These are phyloP conservation scores for Mycosarcoma maydis DNA, from an alignment of 1,284 basidiomycete genomes.

Conservation along the genomic window DNA sequence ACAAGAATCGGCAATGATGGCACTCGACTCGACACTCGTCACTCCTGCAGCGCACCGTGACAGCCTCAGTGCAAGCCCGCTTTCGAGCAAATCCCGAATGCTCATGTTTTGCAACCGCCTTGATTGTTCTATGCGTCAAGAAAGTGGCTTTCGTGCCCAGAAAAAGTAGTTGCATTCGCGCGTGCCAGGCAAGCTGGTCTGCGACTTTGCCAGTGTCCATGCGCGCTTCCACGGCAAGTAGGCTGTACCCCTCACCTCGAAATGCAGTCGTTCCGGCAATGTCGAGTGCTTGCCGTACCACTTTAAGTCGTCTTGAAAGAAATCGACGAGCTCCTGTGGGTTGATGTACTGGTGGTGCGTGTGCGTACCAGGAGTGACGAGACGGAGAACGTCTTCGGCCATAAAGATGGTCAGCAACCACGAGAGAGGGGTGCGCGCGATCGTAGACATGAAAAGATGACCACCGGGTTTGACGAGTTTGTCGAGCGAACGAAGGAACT, in stretches of 20 bases:
- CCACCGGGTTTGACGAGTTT: conserved; percentile 79
- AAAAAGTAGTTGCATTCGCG: conserved; percentile 65
- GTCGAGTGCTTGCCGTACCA: conserved; percentile 44
- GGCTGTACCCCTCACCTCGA: conserved; percentile 57
- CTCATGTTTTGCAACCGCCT: too few relatives aligned
- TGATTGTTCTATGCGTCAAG: too few relatives aligned
- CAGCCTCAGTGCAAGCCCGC: too few relatives aligned
- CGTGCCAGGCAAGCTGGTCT: conserved; percentile 28
- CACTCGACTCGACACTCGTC: too few relatives aligned
- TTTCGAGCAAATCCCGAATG: too few relatives aligned
- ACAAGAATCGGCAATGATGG: too few relatives aligned
- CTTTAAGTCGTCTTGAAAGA: conserved; percentile 76
- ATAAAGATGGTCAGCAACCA: conserved; percentile 89
- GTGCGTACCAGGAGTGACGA: conserved; percentile 90
- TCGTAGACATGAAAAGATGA: conserved; percentile 94
- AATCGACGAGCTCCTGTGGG: conserved; percentile 84
- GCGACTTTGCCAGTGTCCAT: conserved; percentile 46
- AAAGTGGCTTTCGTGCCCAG: conserved; percentile 62
- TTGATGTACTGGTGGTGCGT: conserved; percentile 90
- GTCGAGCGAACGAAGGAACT: conserved; percentile 71
- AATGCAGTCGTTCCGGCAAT: conserved; percentile 51
- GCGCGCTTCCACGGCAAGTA: conserved; percentile 55
- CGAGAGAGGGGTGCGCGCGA: conserved; percentile 89
- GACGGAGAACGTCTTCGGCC: conserved; percentile 81
- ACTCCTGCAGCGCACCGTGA: too few relatives aligned